Conservation (phyloP, 352 stramenopile genomes). For the Phytophthora kernoviae region DNA sequence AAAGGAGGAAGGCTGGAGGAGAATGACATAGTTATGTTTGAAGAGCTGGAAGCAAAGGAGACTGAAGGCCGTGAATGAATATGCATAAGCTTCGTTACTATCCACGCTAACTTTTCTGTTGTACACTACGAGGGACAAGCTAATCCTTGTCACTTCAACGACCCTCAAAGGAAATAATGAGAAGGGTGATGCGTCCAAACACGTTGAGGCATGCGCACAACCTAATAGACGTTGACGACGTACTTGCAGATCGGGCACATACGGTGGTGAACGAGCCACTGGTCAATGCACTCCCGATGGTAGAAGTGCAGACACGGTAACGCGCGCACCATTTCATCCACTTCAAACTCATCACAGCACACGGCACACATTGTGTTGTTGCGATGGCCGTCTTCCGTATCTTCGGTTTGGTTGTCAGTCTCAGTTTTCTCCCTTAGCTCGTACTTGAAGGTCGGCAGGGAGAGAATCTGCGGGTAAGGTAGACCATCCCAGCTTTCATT, state of each 20-base stretch:
- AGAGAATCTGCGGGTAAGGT: slow-evolving; percentile 83
- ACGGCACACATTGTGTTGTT: slow-evolving; percentile 85
- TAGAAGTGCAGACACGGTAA: slow-evolving; percentile 90
- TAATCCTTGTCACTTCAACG: slow-evolving; percentile 4
- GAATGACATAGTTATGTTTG: slow-evolving; percentile 12
- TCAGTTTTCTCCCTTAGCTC: slow-evolving; percentile 43
- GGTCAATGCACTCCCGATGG: slow-evolving; percentile 90
- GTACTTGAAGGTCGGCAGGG: slow-evolving; percentile 83
- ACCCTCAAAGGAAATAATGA: slow-evolving; percentile 15
- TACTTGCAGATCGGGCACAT: slow-evolving; percentile 90
- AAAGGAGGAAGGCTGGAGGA: not conserved
- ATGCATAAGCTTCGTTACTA: slow-evolving; percentile 30
- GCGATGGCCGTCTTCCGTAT: slow-evolving; percentile 34
- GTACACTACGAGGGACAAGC: slow-evolving; percentile 23
- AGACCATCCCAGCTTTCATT: slow-evolving; percentile 73
- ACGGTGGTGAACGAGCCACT: slow-evolving; percentile 87
- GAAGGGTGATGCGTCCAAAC: slow-evolving; percentile 9
- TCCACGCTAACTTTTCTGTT: slow-evolving; percentile 23
- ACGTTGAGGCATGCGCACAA: not conserved
- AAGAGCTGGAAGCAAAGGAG: slow-evolving; percentile 17
- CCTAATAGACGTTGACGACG: slow-evolving; percentile 78
- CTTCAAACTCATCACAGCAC: slow-evolving; percentile 81
- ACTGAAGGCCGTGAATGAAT: slow-evolving; percentile 24
- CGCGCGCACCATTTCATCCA: slow-evolving; percentile 76
- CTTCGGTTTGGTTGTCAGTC: slow-evolving; percentile 23